Evolutionary conservation across 2,329 filamentous ascomycete species (phyloP).

Genomic region (Fusarium pilosicola): DNA sequence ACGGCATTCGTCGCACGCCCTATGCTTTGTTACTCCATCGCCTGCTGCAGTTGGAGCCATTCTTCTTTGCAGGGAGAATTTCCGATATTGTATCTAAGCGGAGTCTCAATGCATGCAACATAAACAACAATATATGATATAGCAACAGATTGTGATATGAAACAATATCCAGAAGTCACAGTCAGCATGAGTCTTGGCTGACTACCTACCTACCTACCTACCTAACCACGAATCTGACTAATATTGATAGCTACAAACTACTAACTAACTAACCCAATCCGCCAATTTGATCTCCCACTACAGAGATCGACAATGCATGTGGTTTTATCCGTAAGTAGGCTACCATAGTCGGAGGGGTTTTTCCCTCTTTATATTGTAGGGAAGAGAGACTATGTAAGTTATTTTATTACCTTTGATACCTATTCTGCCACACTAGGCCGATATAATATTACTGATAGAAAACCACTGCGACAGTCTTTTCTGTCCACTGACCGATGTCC

Average conservation of each 20-base stretch:
- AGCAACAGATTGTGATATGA: not conserved
- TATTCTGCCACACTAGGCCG: not conserved
- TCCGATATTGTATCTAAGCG: not conserved
- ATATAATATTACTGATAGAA: not conserved
- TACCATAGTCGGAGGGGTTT: not conserved
- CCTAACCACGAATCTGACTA: slow-evolving; percentile 18
- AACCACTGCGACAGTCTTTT: not conserved
- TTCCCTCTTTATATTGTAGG: not conserved
- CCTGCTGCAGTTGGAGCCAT: slow-evolving; percentile 38
- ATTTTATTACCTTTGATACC: not conserved
- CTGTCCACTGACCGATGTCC: not conserved
- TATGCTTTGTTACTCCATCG: slow-evolving; percentile 58
- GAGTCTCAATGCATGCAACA: not conserved
- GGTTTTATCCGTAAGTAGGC: not conserved
- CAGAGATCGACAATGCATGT: not conserved
- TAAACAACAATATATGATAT: not conserved
- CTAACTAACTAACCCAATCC: not conserved
- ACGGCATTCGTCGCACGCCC: slow-evolving; percentile 76
- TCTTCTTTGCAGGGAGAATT: not conserved
- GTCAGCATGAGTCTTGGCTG: slow-evolving; percentile 4
- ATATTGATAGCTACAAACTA: not conserved
- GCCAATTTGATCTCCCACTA: not conserved
- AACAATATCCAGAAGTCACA: slow-evolving; percentile 1
- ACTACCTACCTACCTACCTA: not conserved
- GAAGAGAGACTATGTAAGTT: not conserved